Evolutionary conservation across 805 yeast species (phyloP), one percentile per base, ranked within the genome.

Genomic region (Kodamaea sagamina): DNA sequence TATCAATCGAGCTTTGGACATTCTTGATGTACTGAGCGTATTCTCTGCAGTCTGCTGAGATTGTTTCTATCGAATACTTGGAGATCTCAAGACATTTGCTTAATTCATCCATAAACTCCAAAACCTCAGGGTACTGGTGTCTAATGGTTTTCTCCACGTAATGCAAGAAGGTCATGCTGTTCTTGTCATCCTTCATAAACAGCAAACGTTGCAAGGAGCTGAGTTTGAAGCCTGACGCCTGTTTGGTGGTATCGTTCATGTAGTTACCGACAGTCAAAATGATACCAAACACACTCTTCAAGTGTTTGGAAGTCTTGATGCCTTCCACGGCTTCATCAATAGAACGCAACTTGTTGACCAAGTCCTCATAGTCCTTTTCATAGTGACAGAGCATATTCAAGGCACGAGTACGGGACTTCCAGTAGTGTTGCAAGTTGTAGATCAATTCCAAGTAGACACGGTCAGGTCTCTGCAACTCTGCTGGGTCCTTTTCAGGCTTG

Each of bases 261-360:
- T 78, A 84, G 53, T 86, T 86, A 48, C 93, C 95, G 44, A 86
- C 78, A 10, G 82, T 81, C 50, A 83, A 77, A 47, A 86, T 82
- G 32, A 86, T 77, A 48, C 77, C 81, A 47, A 86, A 74, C 2
- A 85, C 76, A 41, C 72, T 71, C 48, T 78, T 73, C 54, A 86
- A 72, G 28, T 78, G 72, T 12, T 68, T 53, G 0, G 89, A 83
- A 10, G 68, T 63, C 41, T 67, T 71, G 17, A 86, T 67, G 21
- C 75, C 69, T 22, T 71, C 77, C 16, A 82, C 73, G 0, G 86
- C 84, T 37, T 71, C 76, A 53, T 84, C 89, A 31, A 85, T 65
- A 9, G 73, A 59, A 44, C 77, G 72, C 51, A 86, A 62, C 52
- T 82, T 83, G 32, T 56, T 57, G 6, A 75, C 70, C 21, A 86